Evolutionary conservation across 2,329 filamentous ascomycete species (phyloP).

Genomic region (Malbranchea cinnamomea): DNA sequence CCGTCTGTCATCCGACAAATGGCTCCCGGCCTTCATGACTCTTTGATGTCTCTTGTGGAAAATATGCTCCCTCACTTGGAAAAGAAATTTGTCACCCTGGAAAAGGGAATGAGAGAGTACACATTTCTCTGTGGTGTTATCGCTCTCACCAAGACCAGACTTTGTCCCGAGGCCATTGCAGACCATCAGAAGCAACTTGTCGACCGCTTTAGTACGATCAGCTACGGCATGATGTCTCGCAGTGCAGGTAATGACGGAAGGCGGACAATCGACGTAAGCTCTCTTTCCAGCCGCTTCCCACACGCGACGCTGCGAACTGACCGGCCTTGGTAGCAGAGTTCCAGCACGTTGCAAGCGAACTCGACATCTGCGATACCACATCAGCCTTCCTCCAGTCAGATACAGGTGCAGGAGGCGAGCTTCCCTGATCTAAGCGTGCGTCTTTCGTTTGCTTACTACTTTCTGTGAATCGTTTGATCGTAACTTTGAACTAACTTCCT

Average conservation of each 20-base stretch:
- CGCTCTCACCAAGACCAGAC: conserved; percentile 10
- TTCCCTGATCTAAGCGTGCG: too few species aligned
- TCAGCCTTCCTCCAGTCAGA: too few species aligned
- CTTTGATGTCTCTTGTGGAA: conserved; percentile 10
- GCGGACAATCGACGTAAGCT: too few species aligned
- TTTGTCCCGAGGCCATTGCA: conserved; percentile 7
- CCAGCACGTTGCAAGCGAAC: too few species aligned
- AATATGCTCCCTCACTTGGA: conserved; percentile 10
- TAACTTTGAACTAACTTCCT: neutral
- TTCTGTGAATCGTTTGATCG: too few species aligned
- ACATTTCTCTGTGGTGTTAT: conserved; percentile 10
- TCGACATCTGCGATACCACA: too few species aligned
- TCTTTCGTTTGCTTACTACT: too few species aligned
- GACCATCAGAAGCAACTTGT: conserved; percentile 15
- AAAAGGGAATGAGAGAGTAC: conserved; percentile 13
- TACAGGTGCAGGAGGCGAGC: too few species aligned
- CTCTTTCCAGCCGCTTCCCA: too few species aligned
- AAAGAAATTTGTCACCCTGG: conserved; percentile 10
- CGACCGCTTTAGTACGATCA: conserved; percentile 21
- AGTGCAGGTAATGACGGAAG: conserved; percentile 12
- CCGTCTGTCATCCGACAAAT: conserved; percentile 9
- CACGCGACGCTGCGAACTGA: too few species aligned
- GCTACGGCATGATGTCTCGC: conserved; percentile 21
- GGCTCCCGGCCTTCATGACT: conserved; percentile 7
- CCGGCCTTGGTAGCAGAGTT: too few species aligned